Percentiles rank a stretch among this genome's conserved stretches.
These are phyloP conservation scores for Falciphora oryzae DNA, from an alignment of 2,329 filamentous ascomycete genomes.

Conservation along the genomic window DNA sequence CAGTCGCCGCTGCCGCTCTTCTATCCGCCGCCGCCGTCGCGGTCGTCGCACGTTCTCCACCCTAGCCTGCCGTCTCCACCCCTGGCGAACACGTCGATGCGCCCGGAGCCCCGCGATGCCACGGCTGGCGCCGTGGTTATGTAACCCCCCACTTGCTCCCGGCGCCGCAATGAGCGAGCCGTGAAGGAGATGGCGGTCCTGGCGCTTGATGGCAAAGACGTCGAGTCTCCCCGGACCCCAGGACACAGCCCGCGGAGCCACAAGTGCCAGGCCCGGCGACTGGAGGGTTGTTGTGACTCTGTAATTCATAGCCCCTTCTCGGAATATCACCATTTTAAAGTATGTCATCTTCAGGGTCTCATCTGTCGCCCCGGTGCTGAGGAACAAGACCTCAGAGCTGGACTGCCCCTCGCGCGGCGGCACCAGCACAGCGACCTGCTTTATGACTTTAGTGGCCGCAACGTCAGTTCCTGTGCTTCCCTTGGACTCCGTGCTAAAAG, in stretches of 20 bases:
- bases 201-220: constrained; percentile 1
- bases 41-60: background rate
- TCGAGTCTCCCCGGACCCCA: background rate
- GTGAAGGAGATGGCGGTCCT: background rate
- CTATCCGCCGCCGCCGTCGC: background rate
- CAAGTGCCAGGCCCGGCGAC: background rate
- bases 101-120: background rate
- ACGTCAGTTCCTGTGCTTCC: too few species aligned
- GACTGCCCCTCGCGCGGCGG: too few species aligned
- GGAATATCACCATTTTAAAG: too few species aligned
- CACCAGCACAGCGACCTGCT: too few species aligned
- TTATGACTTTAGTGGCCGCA: too few species aligned
- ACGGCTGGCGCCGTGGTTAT: background rate
- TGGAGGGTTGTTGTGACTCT: too few species aligned
- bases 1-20: background rate
- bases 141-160: background rate
- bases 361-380: too few species aligned
- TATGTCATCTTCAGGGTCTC: too few species aligned
- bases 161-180: background rate
- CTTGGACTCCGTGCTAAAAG: too few species aligned
- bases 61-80: background rate
- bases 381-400: too few species aligned
- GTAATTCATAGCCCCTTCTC: too few species aligned
- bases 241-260: background rate
- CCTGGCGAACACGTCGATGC: background rate